Conservation (phyloP, 1,139 yeast species). For the Kodamaea suecica region DNA sequence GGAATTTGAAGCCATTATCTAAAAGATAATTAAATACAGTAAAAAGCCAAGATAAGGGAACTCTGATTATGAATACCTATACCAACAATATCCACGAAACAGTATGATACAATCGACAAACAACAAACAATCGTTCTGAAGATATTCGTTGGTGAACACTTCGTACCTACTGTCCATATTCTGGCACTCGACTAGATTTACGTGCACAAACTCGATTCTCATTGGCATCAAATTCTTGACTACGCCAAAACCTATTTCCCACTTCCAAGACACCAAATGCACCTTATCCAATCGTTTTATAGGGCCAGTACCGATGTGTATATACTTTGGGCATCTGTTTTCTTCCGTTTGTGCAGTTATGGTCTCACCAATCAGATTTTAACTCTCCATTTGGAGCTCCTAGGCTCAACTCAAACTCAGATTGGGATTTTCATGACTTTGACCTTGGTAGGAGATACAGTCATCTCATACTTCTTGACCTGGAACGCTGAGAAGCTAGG, state of each 20-base stretch:
- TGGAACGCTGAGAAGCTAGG: slow-evolving; percentile 82
- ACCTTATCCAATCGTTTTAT: slow-evolving; percentile 22
- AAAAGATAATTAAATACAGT: no score
- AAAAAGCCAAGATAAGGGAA: no score
- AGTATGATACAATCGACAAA: no score
- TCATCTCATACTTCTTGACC: slow-evolving; percentile 66
- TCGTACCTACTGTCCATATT: no score
- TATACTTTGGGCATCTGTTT: slow-evolving; percentile 67
- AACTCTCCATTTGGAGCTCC: slow-evolving; percentile 60
- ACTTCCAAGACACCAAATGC: no score
- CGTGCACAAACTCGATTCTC: background rate
- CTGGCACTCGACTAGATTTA: background rate
- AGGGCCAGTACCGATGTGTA: slow-evolving; percentile 51
- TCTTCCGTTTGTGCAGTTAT: slow-evolving; percentile 70
- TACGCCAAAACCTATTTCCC: no score
- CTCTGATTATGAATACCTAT: no score
- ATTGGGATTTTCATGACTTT: slow-evolving; percentile 83
- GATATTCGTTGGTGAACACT: no score
- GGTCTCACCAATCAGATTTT: slow-evolving; percentile 82
- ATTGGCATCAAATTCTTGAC: no score
- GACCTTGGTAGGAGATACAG: slow-evolving; percentile 77
- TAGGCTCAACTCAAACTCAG: slow-evolving; percentile 52
- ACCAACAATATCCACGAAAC: no score
- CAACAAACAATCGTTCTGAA: no score
- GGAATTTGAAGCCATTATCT: no score